These are phyloP conservation scores for Diaporthe aspalathi DNA, from an alignment of 2,329 filamentous ascomycete genomes.

Conservation along the genomic window DNA sequence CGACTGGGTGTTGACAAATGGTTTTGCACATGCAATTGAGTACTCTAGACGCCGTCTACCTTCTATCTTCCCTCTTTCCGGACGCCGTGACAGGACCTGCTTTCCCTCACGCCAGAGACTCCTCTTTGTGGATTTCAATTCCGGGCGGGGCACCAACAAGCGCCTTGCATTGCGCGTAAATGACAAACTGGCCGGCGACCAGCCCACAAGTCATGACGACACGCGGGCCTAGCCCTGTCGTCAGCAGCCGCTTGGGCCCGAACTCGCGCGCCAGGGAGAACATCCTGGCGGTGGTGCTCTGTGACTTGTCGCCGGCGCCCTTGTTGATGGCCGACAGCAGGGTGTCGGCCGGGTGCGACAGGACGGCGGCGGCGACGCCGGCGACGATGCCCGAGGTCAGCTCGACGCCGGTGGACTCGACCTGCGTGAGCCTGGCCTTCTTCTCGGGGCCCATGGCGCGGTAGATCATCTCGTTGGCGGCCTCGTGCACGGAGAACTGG, in stretches of 20 bases:
- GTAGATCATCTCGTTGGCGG: constrained; percentile 83
- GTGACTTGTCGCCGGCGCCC: constrained; percentile 60
- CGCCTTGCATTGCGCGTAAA: constrained; percentile 66
- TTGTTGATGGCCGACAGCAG: constrained; percentile 67
- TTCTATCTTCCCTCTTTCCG: neutral
- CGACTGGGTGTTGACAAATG: too few relatives aligned
- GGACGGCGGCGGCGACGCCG: constrained; percentile 87
- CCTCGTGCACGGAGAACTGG: constrained; percentile 95
- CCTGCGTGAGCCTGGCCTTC: constrained; percentile 76
- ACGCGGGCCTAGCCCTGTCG: constrained; percentile 62
- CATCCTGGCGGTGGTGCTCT: constrained; percentile 63
- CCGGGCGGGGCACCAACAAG: constrained; percentile 62
- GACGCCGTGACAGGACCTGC: constrained; percentile 24
- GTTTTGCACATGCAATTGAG: too few relatives aligned
- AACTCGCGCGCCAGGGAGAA: constrained; percentile 64
- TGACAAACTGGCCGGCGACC: constrained; percentile 65
- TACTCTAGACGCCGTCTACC: constrained; percentile 13
- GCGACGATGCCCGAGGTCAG: constrained; percentile 87
- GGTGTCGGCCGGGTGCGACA: constrained; percentile 88
- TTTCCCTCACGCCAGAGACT: constrained; percentile 35
- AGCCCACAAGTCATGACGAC: constrained; percentile 65
- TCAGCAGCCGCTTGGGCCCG: constrained; percentile 59
- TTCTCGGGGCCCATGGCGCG: constrained; percentile 70
- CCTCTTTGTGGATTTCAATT: constrained; percentile 66
- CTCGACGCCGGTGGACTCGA: constrained; percentile 84